Evolutionary conservation across 192 early-diverging fungal genomes (phyloP).

Genomic region (Mortierella antarctica): DNA sequence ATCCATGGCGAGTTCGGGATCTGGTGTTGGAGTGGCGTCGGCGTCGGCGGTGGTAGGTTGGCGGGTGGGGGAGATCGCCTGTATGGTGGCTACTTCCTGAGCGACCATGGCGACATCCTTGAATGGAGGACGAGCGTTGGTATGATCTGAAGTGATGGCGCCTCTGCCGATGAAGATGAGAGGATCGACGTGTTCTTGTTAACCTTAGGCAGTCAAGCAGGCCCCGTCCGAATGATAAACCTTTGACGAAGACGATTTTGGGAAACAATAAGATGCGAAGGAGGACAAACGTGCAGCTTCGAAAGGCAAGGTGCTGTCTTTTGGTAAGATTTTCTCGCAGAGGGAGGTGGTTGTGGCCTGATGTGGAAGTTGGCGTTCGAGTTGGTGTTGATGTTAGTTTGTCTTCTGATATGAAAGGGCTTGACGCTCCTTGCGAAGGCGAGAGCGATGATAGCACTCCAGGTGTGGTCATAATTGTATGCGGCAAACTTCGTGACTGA

Average conservation of each 20-base stretch:
- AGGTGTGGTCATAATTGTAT: too few relatives aligned
- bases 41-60: not conserved
- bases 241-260: slow-evolving; percentile 10
- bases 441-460: too few relatives aligned
- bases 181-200: not conserved
- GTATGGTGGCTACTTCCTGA: too few relatives aligned
- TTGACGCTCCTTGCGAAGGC: too few relatives aligned
- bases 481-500: too few relatives aligned
- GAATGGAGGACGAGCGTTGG: slow-evolving; percentile 1
- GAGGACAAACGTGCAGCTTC: slow-evolving; percentile 15
- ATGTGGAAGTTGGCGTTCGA: too few relatives aligned
- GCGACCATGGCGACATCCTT: not conserved
- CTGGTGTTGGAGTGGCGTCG: not conserved
- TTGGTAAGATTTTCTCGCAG: not conserved
- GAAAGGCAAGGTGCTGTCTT: not conserved
- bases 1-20: slow-evolving; percentile 3
- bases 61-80: too few relatives aligned
- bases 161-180: not conserved
- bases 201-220: not conserved
- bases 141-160: slow-evolving; percentile 11
- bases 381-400: too few relatives aligned
- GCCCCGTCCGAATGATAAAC: not conserved
- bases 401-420: too few relatives aligned
- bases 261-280: slow-evolving; percentile 24
- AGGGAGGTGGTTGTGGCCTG: too few relatives aligned